Conservation (phyloP, 306 rosid species). For the Prunus campanulata region DNA sequence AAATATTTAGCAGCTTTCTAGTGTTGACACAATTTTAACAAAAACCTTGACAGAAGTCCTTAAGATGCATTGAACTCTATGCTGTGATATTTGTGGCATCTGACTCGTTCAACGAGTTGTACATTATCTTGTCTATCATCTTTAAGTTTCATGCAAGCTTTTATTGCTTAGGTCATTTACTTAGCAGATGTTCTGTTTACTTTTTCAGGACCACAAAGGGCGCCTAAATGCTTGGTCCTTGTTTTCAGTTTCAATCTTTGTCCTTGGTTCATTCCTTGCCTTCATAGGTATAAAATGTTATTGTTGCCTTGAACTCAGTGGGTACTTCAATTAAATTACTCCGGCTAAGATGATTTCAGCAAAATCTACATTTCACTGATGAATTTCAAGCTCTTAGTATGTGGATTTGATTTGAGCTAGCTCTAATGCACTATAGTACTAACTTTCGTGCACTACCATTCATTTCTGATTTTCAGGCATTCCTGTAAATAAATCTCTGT, state of each 20-base stretch:
- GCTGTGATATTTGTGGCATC: neutral
- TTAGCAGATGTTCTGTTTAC: conserved; percentile 17
- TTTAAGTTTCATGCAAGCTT: conserved; percentile 1
- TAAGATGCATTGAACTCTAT: neutral
- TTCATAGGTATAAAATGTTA: conserved; percentile 15
- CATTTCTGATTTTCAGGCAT: conserved; percentile 51
- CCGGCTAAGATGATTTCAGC: neutral
- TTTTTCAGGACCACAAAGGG: conserved; percentile 71
- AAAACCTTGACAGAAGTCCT: neutral
- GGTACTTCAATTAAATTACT: neutral
- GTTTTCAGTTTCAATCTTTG: conserved; percentile 48
- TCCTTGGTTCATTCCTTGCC: conserved; percentile 54
- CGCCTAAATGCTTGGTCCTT: conserved; percentile 60
- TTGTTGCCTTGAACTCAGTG: neutral
- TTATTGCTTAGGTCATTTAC: neutral
- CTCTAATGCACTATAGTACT: conserved; percentile 1
- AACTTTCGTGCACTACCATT: neutral
- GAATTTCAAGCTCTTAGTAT: neutral
- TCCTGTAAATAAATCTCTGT: conserved; percentile 75
- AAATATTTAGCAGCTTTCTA: neutral
- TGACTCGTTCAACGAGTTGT: neutral
- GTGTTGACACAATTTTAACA: conserved; percentile 1
- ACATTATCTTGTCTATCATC: conserved; percentile 10
- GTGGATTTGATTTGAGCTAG: neutral
- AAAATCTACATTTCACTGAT: neutral